These are phyloP conservation scores for Chrysopogon serrulatus DNA, from an alignment of 176 grass and related monocot genomes.

Conservation along the genomic window DNA sequence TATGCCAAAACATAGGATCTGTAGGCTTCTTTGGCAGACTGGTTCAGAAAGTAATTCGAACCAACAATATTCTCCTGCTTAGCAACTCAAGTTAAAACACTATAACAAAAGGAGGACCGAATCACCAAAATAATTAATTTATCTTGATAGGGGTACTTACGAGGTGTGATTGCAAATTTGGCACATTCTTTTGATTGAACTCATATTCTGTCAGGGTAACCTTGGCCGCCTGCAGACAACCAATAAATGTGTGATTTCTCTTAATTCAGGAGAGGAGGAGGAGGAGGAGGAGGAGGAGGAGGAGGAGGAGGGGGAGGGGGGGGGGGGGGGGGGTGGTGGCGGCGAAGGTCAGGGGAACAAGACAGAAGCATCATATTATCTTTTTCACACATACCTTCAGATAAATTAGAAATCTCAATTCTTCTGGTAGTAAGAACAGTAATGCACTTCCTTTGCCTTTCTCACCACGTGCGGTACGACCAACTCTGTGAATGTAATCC, in stretches of 20 bases:
- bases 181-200: conserved; percentile 80
- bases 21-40: conserved; percentile 95
- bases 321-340: too few relatives aligned
- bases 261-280: not conserved
- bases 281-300: too few relatives aligned
- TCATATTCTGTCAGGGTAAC: conserved; percentile 84
- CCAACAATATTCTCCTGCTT: conserved; percentile 79
- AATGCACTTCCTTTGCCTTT: conserved; percentile 78
- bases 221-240: conserved; percentile 73
- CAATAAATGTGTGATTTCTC: conserved; percentile 14
- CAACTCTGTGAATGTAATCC: conserved; percentile 99
- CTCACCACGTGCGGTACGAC: conserved; percentile 93
- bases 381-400: conserved; percentile 53
- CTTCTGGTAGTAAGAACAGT: conserved; percentile 86
- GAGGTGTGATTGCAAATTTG: conserved; percentile 89
- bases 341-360: not conserved
- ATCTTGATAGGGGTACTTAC: conserved; percentile 37
- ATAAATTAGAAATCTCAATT: conserved; percentile 83
- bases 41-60: conserved; percentile 81
- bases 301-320: too few relatives aligned
- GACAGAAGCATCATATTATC: not conserved
- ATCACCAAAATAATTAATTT: conserved; percentile 6
- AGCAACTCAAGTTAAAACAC: conserved; percentile 23
- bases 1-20: conserved; percentile 84
- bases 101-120: not conserved